Conservation (phyloP, 1,284 basidiomycete genomes). For the Psilocybe mexicana region DNA sequence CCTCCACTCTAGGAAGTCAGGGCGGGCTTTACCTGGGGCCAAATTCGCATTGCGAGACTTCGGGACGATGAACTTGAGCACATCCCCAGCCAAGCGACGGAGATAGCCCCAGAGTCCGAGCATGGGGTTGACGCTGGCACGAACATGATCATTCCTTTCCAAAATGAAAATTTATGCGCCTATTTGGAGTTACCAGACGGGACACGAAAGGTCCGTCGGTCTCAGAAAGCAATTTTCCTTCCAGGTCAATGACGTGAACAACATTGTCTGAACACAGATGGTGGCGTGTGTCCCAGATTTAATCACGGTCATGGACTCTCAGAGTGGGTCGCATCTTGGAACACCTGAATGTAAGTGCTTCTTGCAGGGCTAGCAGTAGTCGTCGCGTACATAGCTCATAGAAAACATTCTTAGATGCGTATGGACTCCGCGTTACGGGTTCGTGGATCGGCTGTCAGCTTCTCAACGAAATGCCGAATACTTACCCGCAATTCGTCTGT, state of each 20-base stretch:
- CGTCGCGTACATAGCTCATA: neutral
- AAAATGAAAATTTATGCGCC: conserved; percentile 58
- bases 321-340: conserved; percentile 53
- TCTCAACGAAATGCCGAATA: neutral
- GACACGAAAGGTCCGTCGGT: conserved; percentile 18
- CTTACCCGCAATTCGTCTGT: neutral
- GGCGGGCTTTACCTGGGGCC: conserved; percentile 49
- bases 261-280: conserved; percentile 20
- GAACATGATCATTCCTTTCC: conserved; percentile 49
- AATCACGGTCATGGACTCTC: conserved; percentile 56
- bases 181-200: conserved; percentile 35
- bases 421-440: conserved; percentile 48
- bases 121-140: conserved; percentile 15
- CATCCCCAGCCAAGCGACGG: neutral
- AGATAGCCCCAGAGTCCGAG: neutral
- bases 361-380: neutral
- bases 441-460: neutral
- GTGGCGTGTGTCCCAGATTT: conserved; percentile 53
- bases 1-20: conserved; percentile 34
- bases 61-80: conserved; percentile 49
- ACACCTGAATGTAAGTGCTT: conserved; percentile 32
- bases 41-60: conserved; percentile 46
- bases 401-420: conserved; percentile 30
- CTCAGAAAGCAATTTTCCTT: neutral
- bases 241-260: neutral